These are phyloP conservation scores for Pythium inflatum DNA, from an alignment of 352 stramenopile genomes.

Conservation along the genomic window DNA sequence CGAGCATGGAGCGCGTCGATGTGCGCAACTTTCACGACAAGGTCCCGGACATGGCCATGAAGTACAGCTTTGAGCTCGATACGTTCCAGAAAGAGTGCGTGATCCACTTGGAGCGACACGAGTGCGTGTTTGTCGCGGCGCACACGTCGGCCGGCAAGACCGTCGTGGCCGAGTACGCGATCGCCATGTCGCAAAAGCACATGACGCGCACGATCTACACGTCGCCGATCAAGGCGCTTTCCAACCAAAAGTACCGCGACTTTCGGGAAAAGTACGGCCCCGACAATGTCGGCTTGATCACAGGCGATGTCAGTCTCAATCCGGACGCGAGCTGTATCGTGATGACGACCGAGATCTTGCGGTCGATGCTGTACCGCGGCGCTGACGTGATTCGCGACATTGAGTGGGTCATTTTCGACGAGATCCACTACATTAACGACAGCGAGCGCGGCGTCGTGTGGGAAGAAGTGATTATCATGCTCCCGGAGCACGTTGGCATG, in stretches of 20 bases:
- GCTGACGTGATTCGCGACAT: constrained; percentile 97
- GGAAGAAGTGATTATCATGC: constrained; percentile 98
- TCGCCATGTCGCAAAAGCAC: constrained; percentile 93
- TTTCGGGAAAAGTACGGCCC: constrained; percentile 93
- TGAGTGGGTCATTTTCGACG: constrained; percentile 97
- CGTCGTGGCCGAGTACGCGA: constrained; percentile 98
- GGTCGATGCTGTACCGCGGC: constrained; percentile 95
- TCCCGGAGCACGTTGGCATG: constrained; percentile 96
- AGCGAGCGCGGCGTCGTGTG: constrained; percentile 97
- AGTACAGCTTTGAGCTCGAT: constrained; percentile 91
- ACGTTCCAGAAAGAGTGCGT: constrained; percentile 98
- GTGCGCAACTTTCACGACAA: constrained; percentile 86
- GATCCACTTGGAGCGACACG: constrained; percentile 92
- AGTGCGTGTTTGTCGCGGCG: constrained; percentile 96
- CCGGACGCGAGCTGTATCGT: constrained; percentile 96
- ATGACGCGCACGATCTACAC: constrained; percentile 97
- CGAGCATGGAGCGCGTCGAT: constrained; percentile 67
- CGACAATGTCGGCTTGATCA: constrained; percentile 97
- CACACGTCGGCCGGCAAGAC: constrained; percentile 98
- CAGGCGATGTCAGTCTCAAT: constrained; percentile 97
- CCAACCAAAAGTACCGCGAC: constrained; percentile 99
- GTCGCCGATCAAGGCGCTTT: constrained; percentile 98
- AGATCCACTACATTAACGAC: constrained; percentile 99
- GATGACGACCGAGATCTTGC: constrained; percentile 98
- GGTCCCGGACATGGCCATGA: constrained; percentile 82